Evolutionary conservation across 1,139 yeast genomes (phyloP), one percentile per base, ranked within the genome.

Genomic region (Diutina mesorugosa): DNA sequence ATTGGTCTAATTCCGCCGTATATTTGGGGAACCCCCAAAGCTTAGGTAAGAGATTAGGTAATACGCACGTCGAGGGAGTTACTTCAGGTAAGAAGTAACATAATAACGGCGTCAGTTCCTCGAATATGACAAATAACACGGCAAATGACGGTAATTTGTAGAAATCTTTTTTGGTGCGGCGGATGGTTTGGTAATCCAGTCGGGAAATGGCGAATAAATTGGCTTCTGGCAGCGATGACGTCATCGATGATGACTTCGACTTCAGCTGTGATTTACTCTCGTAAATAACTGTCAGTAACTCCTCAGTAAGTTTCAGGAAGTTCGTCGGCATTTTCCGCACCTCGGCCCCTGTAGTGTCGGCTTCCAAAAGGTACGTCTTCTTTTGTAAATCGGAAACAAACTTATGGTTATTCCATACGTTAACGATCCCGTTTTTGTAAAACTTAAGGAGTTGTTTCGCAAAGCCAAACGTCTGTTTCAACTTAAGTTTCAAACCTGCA

Each of bases 31-130:
- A 56, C 52, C 61, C 62, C 77, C 77, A 73, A 28, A 75, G 55
- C 45, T 74, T 64, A 0, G 78, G 76, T 47, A 74, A 62, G 16
- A 81, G 68, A 2, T 73, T 70, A 0, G 90, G 90, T 55, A 83
- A 70, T 5, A 80, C 71, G 67, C 95, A 87, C 0, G 93, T 86
- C 61, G 79, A 77, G 0, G 95, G 95, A 1, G 88, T 77, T 14
- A 87, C 65, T 57, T 78, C 78, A 0, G 95, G 95, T 56, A 85
- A 68, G 1, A 73, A 61, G 58, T 76, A 77, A 60, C 89, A 81
- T 3, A 87, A 58, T 0, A 83, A 53, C 0, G 93, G 87, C 0
- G 91, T 84, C 55, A 72, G 63, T 63, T 87, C 95, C 63, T 83
- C 81, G 61, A 83, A 82, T 0, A 85, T 64, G 26, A 80, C 66